Evolutionary conservation across 2,329 filamentous ascomycete species (phyloP).

Genomic region (Colletotrichum destructivum): DNA sequence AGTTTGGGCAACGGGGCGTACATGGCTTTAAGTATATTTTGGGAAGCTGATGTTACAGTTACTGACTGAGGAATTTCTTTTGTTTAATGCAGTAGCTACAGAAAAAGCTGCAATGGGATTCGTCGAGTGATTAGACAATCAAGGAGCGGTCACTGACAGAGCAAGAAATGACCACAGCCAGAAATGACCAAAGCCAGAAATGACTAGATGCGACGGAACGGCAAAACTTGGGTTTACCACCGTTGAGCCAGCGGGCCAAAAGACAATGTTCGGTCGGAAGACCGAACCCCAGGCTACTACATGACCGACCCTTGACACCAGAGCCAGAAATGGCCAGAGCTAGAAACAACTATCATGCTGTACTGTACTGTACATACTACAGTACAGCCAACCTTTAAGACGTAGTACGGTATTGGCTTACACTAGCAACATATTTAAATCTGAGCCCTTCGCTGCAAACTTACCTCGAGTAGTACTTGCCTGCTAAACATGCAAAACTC

Average conservation of each 20-base stretch:
- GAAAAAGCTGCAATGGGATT: conserved; percentile 6
- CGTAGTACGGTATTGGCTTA: not conserved
- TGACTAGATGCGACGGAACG: not conserved
- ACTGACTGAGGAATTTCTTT: not conserved
- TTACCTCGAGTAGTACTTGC: not conserved
- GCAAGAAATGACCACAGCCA: not conserved
- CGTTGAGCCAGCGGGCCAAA: not conserved
- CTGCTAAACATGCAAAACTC: conserved; percentile 2
- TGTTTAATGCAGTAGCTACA: no score
- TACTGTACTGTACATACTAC: not conserved
- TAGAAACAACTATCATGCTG: not conserved
- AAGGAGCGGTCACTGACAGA: not conserved
- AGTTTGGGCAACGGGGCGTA: not conserved
- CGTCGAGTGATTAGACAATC: not conserved
- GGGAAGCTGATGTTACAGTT: not conserved
- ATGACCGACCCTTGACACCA: not conserved
- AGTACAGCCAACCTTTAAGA: not conserved
- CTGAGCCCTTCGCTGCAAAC: not conserved
- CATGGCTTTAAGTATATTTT: not conserved
- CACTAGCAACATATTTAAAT: conserved; percentile 3
- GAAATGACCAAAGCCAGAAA: conserved; percentile 4
- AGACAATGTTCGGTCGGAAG: not conserved
- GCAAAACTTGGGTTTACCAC: not conserved
- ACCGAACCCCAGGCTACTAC: not conserved
- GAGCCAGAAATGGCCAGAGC: not conserved